Conservation (phyloP, 1,139 yeast genomes). For the Kodamaea sp. region DNA sequence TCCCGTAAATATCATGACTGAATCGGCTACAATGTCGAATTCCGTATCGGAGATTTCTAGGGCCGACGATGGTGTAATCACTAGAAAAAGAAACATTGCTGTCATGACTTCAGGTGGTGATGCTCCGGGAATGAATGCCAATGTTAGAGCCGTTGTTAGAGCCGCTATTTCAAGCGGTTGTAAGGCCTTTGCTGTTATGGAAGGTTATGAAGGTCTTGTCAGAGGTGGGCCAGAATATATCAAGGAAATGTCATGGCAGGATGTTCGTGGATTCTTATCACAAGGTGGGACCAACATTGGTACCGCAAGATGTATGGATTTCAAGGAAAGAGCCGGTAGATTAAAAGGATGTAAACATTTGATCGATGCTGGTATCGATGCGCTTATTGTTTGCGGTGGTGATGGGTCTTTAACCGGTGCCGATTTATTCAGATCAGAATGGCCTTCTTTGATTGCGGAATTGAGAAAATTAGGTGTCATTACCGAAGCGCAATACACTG, state of each 20-base stretch:
- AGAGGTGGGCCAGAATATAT: conserved; percentile 70
- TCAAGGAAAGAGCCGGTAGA: conserved; percentile 82
- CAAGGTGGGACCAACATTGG: conserved; percentile 96
- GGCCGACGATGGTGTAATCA: conserved; percentile 10
- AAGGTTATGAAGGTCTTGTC: conserved; percentile 93
- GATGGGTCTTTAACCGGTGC: conserved; percentile 98
- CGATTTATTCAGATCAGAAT: conserved; percentile 85
- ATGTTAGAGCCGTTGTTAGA: conserved; percentile 90
- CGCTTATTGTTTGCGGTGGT: conserved; percentile 97
- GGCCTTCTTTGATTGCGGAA: conserved; percentile 84
- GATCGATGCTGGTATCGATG: conserved; percentile 88
- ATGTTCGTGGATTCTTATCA: conserved; percentile 87
- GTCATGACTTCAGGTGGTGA: conserved; percentile 99
- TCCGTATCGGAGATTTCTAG: conserved; percentile 16
- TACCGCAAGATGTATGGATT: conserved; percentile 87
- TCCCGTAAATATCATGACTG: conserved; percentile 8
- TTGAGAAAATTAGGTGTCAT: conserved; percentile 53
- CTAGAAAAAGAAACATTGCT: conserved; percentile 57
- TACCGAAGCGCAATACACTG: conserved; percentile 51
- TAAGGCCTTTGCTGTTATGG: conserved; percentile 89
- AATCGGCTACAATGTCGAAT: conserved; percentile 11
- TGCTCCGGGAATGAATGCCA: conserved; percentile 98
- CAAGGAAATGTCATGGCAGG: conserved; percentile 82
- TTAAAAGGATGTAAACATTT: conserved; percentile 77
- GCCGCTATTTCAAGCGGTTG: conserved; percentile 87